Conservation (phyloP, 352 stramenopile species). For the Globisporangium parvum region DNA sequence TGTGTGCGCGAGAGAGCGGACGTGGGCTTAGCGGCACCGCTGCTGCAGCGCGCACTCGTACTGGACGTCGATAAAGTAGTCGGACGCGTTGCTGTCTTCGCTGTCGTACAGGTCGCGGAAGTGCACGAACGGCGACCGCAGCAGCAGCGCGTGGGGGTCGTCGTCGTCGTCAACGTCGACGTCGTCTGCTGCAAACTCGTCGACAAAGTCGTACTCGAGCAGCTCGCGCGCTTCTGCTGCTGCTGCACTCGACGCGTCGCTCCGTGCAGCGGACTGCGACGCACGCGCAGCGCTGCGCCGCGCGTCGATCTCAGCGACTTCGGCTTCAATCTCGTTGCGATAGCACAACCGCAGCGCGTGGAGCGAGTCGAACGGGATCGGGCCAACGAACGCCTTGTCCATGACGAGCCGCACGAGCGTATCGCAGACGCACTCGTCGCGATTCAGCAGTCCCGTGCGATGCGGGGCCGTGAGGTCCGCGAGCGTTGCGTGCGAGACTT, state of each 20-base stretch:
- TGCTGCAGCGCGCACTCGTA: slow-evolving; percentile 33
- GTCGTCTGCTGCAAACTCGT: slow-evolving; percentile 49
- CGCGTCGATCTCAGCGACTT: slow-evolving; percentile 37
- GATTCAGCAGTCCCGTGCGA: slow-evolving; percentile 48
- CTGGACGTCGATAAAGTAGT: slow-evolving; percentile 72
- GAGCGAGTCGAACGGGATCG: slow-evolving; percentile 69
- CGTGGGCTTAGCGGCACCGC: slow-evolving; percentile 4
- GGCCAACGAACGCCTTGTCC: slow-evolving; percentile 75
- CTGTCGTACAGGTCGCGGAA: slow-evolving; percentile 62
- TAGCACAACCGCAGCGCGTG: slow-evolving; percentile 69
- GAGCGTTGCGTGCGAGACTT: slow-evolving; percentile 61
- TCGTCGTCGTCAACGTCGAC: slow-evolving; percentile 28
- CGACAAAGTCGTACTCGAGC: slow-evolving; percentile 76
- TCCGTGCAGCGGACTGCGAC: background rate
- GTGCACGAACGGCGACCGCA: slow-evolving; percentile 45
- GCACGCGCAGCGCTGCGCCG: slow-evolving; percentile 13
- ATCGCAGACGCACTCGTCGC: slow-evolving; percentile 82
- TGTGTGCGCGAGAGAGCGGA: background rate
- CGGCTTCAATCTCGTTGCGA: slow-evolving; percentile 45
- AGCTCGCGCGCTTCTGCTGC: slow-evolving; percentile 23
- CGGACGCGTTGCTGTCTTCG: slow-evolving; percentile 27
- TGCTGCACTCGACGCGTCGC: background rate
- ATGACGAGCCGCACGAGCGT: slow-evolving; percentile 72
- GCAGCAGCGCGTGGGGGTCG: slow-evolving; percentile 33
- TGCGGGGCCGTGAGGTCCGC: slow-evolving; percentile 51